phyloP scores from a whole-genome alignment of 495 filamentous ascomycete genomes.

The Trichoderma erinaceum region DNA sequence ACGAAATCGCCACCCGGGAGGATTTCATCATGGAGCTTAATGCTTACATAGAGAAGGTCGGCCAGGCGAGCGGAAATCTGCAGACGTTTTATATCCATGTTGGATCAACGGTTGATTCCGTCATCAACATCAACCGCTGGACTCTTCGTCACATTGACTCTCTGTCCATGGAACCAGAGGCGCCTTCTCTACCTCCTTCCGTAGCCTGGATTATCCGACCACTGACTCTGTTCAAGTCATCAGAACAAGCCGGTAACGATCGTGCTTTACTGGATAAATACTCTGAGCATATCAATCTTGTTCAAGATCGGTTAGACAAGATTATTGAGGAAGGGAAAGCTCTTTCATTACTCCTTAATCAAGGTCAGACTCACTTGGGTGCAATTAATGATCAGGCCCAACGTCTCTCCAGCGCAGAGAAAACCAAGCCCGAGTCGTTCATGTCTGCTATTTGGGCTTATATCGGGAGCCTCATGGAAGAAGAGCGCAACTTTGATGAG shows the following conservation, averaged over 20 bases:
- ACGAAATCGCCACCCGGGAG: conserved; percentile 40
- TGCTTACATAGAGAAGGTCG: conserved; percentile 56
- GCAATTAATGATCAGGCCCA: conserved; percentile 58
- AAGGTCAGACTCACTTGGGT: conserved; percentile 57
- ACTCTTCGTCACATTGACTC: conserved; percentile 61
- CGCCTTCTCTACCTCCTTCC: conserved; percentile 26
- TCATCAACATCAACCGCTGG: conserved; percentile 54
- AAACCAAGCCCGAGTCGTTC: conserved; percentile 51
- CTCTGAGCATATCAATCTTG: conserved; percentile 10
- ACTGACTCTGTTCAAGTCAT: conserved; percentile 49
- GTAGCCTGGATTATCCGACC: conserved; percentile 21
- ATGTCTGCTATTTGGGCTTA: conserved; percentile 62
- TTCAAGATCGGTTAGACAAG: not conserved
- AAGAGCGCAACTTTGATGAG: conserved; percentile 47
- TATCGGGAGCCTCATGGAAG: conserved; percentile 55
- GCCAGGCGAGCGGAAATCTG: conserved; percentile 46
- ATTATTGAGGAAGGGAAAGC: conserved; percentile 62
- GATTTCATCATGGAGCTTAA: conserved; percentile 63
- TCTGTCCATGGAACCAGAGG: conserved; percentile 41
- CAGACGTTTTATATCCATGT: conserved; percentile 63
- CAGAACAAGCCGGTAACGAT: conserved; percentile 40
- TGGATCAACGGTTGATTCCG: conserved; percentile 60
- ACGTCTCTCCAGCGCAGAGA: conserved; percentile 44
- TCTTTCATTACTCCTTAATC: conserved; percentile 49
- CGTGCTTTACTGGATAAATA: conserved; percentile 44